Conservation (phyloP, 2,329 filamentous ascomycete genomes). For the Aspergillus aculeatus region DNA sequence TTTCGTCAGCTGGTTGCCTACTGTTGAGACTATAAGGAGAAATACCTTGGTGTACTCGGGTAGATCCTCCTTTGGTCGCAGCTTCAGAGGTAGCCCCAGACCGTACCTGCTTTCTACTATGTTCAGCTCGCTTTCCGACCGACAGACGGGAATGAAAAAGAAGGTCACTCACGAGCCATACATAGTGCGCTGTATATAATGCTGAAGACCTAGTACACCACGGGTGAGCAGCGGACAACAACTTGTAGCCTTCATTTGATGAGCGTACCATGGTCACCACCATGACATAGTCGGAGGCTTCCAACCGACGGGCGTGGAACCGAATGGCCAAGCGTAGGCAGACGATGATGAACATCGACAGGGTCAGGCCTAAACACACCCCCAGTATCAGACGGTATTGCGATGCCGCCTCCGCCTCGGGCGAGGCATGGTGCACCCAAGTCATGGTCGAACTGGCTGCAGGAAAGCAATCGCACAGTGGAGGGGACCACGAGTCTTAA, state of each 20-base stretch:
- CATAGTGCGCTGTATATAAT: slow-evolving; percentile 52
- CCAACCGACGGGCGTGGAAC: slow-evolving; percentile 45
- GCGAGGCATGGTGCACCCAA: slow-evolving; percentile 53
- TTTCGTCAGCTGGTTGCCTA: not conserved
- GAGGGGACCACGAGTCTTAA: not conserved
- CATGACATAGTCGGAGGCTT: slow-evolving; percentile 49
- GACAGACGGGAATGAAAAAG: not conserved
- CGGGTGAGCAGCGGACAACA: slow-evolving; percentile 22
- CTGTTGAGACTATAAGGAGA: not conserved
- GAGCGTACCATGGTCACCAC: slow-evolving; percentile 34
- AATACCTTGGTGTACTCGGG: slow-evolving; percentile 44
- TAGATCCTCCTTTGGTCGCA: slow-evolving; percentile 47
- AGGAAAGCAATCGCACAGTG: not conserved
- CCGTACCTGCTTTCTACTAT: slow-evolving; percentile 54
- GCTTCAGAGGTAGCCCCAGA: slow-evolving; percentile 48
- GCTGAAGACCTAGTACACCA: slow-evolving; percentile 41
- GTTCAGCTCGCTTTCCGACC: slow-evolving; percentile 5
- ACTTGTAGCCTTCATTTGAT: not conserved
- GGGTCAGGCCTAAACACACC: slow-evolving; percentile 49
- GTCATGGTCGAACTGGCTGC: slow-evolving; percentile 37
- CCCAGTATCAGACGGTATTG: slow-evolving; percentile 51
- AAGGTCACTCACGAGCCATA: slow-evolving; percentile 46
- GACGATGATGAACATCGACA: slow-evolving; percentile 47
- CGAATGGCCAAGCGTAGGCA: slow-evolving; percentile 46
- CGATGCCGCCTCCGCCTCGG: slow-evolving; percentile 49